Evolutionary conservation across 2,329 filamentous ascomycete genomes (phyloP), one percentile per base, ranked within the genome.

Genomic region (Pyrenophora teres): DNA sequence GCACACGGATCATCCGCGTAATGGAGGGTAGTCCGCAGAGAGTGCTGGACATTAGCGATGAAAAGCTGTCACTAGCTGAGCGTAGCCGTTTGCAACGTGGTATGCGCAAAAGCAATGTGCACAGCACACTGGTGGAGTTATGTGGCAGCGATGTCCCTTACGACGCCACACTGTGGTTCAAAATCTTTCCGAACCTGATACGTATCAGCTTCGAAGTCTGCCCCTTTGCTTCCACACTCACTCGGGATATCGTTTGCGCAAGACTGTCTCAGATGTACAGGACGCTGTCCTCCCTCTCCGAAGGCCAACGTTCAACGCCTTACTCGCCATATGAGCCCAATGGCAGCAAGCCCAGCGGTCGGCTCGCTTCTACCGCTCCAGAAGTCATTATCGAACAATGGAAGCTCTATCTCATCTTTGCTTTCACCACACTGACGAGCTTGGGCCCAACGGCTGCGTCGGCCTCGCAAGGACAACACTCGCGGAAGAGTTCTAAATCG

Each of bases 341-440:
- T 1, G 77, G 81, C 6, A 78, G 80, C 23, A 86, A 81, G 66
- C 80, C 77, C 60, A 80, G 85, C 68, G 83, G 82, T 52, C 86
- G 74, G 13, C 57, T 76, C 30, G 72, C 83, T 52, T 87, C 85
- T 2, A 87, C 88, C 0, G 88, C 92, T 15, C 89, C 92, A 0
- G 92, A 96, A 64, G 86, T 96, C 18, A 81, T 97, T 50, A 86
- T 99, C 52, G 95, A 97, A 73, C 94, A 99, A 71, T 99, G 93
- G 93, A 97, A 97, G 74, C 79, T 97, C 2, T 97, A 97, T 71
- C 81, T 99, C 21, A 92, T 97, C 48, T 97, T 99, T 76, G 94
- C 93, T 8, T 99, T 95, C 74, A 96, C 93, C 8, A 97, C 94
- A 0, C 80, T 99, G 50, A 92, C 90, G 32, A 94, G 94, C 60